Conservation (phyloP, 345 rosid species). For the Lepidium aucheri region DNA sequence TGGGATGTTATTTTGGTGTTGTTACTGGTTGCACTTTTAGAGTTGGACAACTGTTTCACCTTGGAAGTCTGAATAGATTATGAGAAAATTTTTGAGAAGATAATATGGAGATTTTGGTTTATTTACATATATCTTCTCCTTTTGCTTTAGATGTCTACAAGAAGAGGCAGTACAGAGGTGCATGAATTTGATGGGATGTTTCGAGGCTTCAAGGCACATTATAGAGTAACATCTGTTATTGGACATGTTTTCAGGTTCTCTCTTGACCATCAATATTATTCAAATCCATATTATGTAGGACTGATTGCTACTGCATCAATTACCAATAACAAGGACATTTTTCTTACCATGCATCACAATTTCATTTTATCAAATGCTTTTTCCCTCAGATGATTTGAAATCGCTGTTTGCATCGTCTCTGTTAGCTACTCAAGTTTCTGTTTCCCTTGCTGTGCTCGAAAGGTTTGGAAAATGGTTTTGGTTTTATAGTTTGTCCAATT, state of each 20-base stretch:
- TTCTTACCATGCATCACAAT: background rate
- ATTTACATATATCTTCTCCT: background rate
- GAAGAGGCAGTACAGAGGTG: slow-evolving; percentile 77
- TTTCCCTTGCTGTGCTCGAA: background rate
- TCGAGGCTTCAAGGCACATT: slow-evolving; percentile 47
- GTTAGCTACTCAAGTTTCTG: background rate
- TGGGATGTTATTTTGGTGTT: background rate
- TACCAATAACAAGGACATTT: background rate
- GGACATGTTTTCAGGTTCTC: slow-evolving; percentile 94
- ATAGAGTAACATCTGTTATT: slow-evolving; percentile 75
- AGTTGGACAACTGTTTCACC: background rate
- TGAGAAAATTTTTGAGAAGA: background rate
- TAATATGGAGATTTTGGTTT: background rate
- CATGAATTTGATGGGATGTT: slow-evolving; percentile 78
- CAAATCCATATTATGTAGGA: background rate
- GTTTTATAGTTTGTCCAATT: background rate
- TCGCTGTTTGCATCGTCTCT: background rate
- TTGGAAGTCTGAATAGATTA: background rate
- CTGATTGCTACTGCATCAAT: background rate
- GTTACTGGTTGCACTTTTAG: background rate
- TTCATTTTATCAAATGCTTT: background rate
- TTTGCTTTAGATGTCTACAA: slow-evolving; percentile 56
- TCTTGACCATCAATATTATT: background rate
- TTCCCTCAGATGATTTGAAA: background rate
- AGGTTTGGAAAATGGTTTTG: background rate